Conservation (phyloP, 1,284 basidiomycete genomes). For the Leucoagaricus sp. region DNA sequence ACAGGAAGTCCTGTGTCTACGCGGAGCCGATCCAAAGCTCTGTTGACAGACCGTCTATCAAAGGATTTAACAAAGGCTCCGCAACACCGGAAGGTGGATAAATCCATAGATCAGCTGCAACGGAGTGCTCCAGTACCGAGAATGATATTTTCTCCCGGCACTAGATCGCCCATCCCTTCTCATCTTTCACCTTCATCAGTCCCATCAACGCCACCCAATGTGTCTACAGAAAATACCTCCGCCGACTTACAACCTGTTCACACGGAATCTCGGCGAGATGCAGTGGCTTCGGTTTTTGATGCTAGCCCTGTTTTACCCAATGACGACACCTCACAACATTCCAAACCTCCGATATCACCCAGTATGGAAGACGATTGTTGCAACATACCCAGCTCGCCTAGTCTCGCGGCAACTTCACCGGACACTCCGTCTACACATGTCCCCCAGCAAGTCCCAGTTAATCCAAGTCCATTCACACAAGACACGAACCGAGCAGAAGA, state of each 20-base stretch:
- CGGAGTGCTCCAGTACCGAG: conserved; percentile 15
- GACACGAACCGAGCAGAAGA: neutral
- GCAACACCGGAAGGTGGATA: neutral
- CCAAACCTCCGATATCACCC: neutral
- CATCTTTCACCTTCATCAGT: neutral
- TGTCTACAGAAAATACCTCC: neutral
- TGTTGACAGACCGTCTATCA: conserved; percentile 2
- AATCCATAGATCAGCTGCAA: neutral
- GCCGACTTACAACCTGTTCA: neutral
- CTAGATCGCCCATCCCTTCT: neutral
- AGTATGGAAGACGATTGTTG: neutral
- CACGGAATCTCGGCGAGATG: neutral
- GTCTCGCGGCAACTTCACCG: neutral
- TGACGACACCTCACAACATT: neutral
- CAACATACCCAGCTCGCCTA: neutral
- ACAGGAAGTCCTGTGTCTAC: conserved; percentile 9
- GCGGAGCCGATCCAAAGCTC: conserved; percentile 7
- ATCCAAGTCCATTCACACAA: neutral
- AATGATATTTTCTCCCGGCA: conserved; percentile 26
- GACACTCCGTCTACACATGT: neutral
- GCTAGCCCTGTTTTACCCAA: neutral
- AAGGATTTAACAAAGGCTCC: neutral
- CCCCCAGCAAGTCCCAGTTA: neutral
- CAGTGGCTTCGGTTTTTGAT: neutral
- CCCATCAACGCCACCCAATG: neutral